Evolutionary conservation across 352 stramenopile species (phyloP), one percentile per base, ranked within the genome.

Genomic region (Peronospora farinosa): DNA sequence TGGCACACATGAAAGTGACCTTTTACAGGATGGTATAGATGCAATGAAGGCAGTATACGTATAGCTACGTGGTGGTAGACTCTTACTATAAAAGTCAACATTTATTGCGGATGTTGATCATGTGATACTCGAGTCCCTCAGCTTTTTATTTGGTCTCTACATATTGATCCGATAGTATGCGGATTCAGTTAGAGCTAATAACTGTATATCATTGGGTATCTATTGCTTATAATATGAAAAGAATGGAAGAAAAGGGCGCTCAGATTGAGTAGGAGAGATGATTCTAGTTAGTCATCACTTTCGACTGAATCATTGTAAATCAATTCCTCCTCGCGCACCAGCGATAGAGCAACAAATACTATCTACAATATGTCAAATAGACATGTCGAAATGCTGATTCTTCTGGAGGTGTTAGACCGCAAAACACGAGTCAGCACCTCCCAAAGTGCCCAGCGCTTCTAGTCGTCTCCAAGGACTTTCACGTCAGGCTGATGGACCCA

Each of bases 151-250:
- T 31, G 43, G 45, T 65, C 23, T 74, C 49, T 57, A 72, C 68
- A 79, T 50, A 67, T 44, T 32, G 32, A 55, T 85, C 82, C 78
- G 74, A 83, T 81, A 84, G 72, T 81, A 65, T 54, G 47, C 54
- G 49, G 49, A 56, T 86, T 92, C 78, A 76, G 78, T 73, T 92
- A 92, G 81, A 92, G 81, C 81, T 92, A 92, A 92, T 92, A 86
- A 84, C 72, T 86, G 63, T 78, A 47, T 40, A 88, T 91, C 79
- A 91, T 84, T 43, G 77, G 75, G 76, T 33, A 2, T 2, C 41
- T 49, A 4, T 28, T 15, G 13, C 47, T 0, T 21, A 11, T 2
- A 53, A 1, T 11, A 46, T 19, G 21, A 57, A 21, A 61, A 32
- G 10, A 5, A 47, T 31, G 51, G 19, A 40, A 30, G 46, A 40